A percentile compares a stretch with the other conserved stretches of the same genome.
These are phyloP conservation scores for Breynia disticha DNA, from an alignment of 441 rosid genomes.

Conservation along the genomic window DNA sequence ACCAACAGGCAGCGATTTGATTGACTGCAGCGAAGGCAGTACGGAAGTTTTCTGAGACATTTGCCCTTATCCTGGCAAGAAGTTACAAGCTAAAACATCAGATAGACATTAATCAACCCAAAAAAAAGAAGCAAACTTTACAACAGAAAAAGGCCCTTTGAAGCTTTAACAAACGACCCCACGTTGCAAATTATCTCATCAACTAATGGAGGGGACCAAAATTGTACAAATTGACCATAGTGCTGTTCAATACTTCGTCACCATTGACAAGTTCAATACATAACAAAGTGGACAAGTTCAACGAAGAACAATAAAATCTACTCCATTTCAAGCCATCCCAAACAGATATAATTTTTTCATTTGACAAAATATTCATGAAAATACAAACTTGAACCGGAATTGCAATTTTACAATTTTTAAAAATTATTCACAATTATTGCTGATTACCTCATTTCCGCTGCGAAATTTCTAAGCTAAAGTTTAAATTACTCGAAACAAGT, in stretches of 20 bases:
- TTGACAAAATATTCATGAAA: too few species aligned
- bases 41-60: constrained; percentile 47
- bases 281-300: not conserved
- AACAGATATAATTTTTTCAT: too few species aligned
- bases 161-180: constrained; percentile 51
- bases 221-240: constrained; percentile 29
- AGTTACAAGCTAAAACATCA: constrained; percentile 21
- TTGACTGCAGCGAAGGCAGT: constrained; percentile 46
- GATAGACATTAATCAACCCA: constrained; percentile 24
- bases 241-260: constrained; percentile 24
- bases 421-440: too few species aligned
- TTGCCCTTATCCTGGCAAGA: constrained; percentile 33
- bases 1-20: constrained; percentile 67
- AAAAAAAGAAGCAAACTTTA: constrained; percentile 31
- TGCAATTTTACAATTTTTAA: too few species aligned
- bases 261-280: constrained; percentile 27
- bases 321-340: too few species aligned
- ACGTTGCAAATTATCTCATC: constrained; percentile 37
- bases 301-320: too few species aligned
- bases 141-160: constrained; percentile 23
- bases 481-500: too few species aligned
- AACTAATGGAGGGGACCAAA: constrained; percentile 67
- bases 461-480: too few species aligned
- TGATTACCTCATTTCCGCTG: too few species aligned
- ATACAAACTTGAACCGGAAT: too few species aligned